These are phyloP conservation scores for Clonostachys sp. DNA, from an alignment of 2,329 filamentous ascomycete species.

Conservation along the genomic window DNA sequence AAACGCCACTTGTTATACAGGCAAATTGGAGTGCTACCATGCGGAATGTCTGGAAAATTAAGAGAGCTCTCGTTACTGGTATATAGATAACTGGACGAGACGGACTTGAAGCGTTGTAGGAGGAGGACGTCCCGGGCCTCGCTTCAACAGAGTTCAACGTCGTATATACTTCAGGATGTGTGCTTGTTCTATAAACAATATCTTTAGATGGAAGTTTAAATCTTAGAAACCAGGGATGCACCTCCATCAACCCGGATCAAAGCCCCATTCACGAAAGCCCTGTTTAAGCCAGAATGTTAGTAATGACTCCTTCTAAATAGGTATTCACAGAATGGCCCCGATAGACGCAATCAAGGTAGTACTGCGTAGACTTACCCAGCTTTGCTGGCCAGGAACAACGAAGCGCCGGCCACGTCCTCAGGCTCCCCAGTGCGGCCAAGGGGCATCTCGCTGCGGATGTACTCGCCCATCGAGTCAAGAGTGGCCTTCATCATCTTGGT, in stretches of 20 bases:
- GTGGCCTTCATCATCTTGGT: slow-evolving; percentile 65
- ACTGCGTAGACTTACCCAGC: slow-evolving; percentile 45
- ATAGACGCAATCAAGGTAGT: background rate
- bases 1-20: too few species aligned
- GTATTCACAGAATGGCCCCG: background rate
- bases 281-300: slow-evolving; percentile 4
- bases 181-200: too few species aligned
- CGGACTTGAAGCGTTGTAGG: too few species aligned
- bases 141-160: too few species aligned
- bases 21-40: too few species aligned
- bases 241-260: slow-evolving; percentile 61
- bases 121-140: too few species aligned
- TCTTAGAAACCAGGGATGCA: slow-evolving; percentile 35
- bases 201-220: slow-evolving; percentile 20
- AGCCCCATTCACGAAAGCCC: slow-evolving; percentile 45
- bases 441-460: slow-evolving; percentile 55
- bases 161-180: too few species aligned
- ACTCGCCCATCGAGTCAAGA: slow-evolving; percentile 47
- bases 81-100: too few species aligned
- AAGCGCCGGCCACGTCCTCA: slow-evolving; percentile 67
- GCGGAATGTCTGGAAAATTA: too few species aligned
- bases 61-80: too few species aligned
- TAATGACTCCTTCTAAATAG: background rate
- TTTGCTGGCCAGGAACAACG: slow-evolving; percentile 63
- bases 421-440: slow-evolving; percentile 62